Base-by-base conservation (phyloP, 768 basidiomycete species). In the Phaeolepiota aurea region DNA sequence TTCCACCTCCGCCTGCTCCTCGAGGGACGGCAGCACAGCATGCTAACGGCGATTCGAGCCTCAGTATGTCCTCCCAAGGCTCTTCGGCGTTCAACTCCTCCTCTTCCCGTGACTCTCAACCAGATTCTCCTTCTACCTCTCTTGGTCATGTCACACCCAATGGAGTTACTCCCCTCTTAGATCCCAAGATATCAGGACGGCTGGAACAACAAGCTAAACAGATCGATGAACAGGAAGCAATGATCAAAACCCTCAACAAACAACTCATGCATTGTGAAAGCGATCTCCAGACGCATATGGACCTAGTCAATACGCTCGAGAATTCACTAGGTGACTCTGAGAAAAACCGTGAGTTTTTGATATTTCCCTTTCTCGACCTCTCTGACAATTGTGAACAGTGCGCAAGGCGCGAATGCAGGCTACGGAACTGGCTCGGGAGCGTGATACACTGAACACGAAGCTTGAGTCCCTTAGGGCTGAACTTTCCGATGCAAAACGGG, bases 371-470 rank as follows among this genome's bases (percentile, higher is more conserved):
- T 33, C 31, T 37, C 7, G 37, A 32, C 37, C 20, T 20, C 18
- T 38, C 40, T 13, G 37, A 37, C 49, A 25, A 47, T 44, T 15
- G 16, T 21, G 20, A 41, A 22, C 52, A 91, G 87, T 94, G 41
- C 87, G 92, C 45, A 94, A 94, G 63, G 85, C 90, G 4, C 87
- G 91, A 25, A 83, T 90, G 79, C 91, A 93, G 57, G 87, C 89
- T 14, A 89, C 86, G 41, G 91, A 94, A 54, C 64, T 92, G 28
- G 85, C 84, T 7, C 75, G 85, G 37, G 91, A 94, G 60, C 79
- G 91, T 33, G 91, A 93, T 59, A 71, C 72, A 28, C 66, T 87
- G 41, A 81, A 65, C 44, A 53, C 59, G 32, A 81, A 87, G 59
- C 62, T 86, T 42, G 79, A 82, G 22, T 55, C 68, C 21, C 71